These are phyloP conservation scores for Solanum lignicaule DNA, from an alignment of 257 asterid genomes.

Conservation along the genomic window DNA sequence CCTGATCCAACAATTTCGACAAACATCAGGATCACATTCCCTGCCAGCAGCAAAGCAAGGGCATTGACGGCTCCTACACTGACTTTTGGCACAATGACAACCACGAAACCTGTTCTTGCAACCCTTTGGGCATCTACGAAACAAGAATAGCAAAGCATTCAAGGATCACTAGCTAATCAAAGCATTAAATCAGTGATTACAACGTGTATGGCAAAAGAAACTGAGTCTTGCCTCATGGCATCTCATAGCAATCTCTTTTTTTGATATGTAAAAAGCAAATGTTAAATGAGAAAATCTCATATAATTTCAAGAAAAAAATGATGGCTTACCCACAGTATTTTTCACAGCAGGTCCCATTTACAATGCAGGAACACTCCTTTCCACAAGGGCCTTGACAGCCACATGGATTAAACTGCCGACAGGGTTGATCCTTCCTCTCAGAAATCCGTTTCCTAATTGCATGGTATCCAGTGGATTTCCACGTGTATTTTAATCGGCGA, in stretches of 20 bases:
- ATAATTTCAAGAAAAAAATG: background rate
- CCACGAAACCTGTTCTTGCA: slow-evolving; percentile 97
- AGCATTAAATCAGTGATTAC: background rate
- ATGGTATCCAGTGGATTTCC: slow-evolving; percentile 93
- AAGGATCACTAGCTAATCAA: background rate
- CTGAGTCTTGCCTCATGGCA: slow-evolving; percentile 25
- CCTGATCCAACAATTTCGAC: slow-evolving; percentile 98
- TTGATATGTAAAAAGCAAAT: background rate
- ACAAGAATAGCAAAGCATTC: slow-evolving; percentile 3
- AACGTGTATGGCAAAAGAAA: background rate
- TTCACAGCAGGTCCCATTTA: slow-evolving; percentile 87
- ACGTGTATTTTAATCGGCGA: slow-evolving; percentile 86
- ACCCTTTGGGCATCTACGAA: slow-evolving; percentile 75
- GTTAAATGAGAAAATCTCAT: background rate
- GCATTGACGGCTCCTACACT: slow-evolving; percentile 96
- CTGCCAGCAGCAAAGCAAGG: slow-evolving; percentile 98
- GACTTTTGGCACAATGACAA: slow-evolving; percentile 98
- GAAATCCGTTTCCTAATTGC: slow-evolving; percentile 78
- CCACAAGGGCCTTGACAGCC: slow-evolving; percentile 90
- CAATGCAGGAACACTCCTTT: slow-evolving; percentile 76
- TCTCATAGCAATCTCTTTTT: background rate
- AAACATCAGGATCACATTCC: slow-evolving; percentile 98
- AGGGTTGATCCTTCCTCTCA: slow-evolving; percentile 90
- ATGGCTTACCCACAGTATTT: slow-evolving; percentile 87
- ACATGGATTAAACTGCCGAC: slow-evolving; percentile 91